Percentiles rank a stretch among this genome's conserved stretches.
phyloP scores from a whole-genome alignment of 1,284 basidiomycete species.

The Retiboletus flavoniger region DNA sequence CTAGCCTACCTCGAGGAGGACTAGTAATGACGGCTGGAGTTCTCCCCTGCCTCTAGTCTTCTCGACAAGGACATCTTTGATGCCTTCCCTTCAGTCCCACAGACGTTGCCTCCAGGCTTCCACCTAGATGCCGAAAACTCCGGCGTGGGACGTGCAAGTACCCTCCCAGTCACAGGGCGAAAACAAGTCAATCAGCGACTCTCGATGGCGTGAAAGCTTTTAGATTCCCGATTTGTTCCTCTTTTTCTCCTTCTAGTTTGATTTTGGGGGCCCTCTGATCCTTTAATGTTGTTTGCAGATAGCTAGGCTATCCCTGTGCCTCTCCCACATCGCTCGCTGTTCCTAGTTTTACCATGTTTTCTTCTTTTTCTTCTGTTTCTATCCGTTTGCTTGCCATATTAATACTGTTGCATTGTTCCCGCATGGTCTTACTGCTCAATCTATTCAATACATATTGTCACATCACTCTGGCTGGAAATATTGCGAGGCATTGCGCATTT shows the following conservation, averaged over 20 bases:
- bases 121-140: slow-evolving; percentile 15
- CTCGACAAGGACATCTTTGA: slow-evolving; percentile 53
- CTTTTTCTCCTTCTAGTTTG: neutral
- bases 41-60: slow-evolving; percentile 39
- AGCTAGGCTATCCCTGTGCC: slow-evolving; percentile 5
- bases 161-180: slow-evolving; percentile 30
- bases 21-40: too few species aligned
- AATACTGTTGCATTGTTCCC: slow-evolving; percentile 24
- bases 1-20: too few species aligned
- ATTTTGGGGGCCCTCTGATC: neutral
- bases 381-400: slow-evolving; percentile 12
- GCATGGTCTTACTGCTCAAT: slow-evolving; percentile 26
- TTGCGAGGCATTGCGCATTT: slow-evolving; percentile 6
- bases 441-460: slow-evolving; percentile 27
- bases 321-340: slow-evolving; percentile 3
- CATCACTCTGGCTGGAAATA: slow-evolving; percentile 20
- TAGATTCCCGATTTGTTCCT: slow-evolving; percentile 7
- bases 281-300: slow-evolving; percentile 11
- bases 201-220: slow-evolving; percentile 24
- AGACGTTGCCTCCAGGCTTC: slow-evolving; percentile 36
- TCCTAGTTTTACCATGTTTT: neutral
- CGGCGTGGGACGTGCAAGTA: slow-evolving; percentile 20
- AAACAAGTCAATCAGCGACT: slow-evolving; percentile 25
- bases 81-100: slow-evolving; percentile 57
- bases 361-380: neutral